Evolutionary conservation across 2,329 filamentous ascomycete species (phyloP), one percentile per base, ranked within the genome.

Genomic region (Epichloe sylvatica): DNA sequence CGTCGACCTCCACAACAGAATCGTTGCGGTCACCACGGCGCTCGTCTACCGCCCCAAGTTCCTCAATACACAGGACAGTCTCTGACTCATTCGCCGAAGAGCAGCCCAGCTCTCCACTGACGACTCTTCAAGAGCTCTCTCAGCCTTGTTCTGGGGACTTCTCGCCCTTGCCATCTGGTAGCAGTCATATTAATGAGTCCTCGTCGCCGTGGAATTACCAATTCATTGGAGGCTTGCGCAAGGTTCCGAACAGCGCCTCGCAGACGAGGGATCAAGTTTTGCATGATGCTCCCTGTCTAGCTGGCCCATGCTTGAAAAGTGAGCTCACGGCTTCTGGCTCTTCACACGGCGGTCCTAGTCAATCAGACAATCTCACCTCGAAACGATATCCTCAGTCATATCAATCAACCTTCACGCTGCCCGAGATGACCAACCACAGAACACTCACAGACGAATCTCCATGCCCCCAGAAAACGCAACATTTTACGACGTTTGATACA

Each of bases 341-440:
- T 30, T 25, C 17, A 25, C 23, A 15, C 19, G 19, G 38, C 19
- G 11, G 40, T 30, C 25, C 35, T 21, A 8, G 9, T n/a, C 36
- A 13, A 45, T n/a, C 35, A 8, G 17, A 11, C 12, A 41, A 36
- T 17, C 58, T 41, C 53, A 56, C 45, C 50, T 56, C 50, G 55
- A 64, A 57, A 54, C 53, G 21, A 12, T 60, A 53, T 7, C 55
- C 57, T n/a, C 51, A 55, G 23, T 64, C 65, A 5, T 59, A 60
- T 46, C 56, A 62, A 49, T 56, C 63, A 11, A 65, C 62, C 42
- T 73, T 74, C 11, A 75, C 73, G 3, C 54, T 68, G 3, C 74
- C 73, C 15, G 73, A 76, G 39, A 69, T 65, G 15, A 70, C 72
- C 42, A 79, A 80, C 57, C 76, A 77, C 68, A 73, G 76, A 57